Percentiles rank a stretch among this genome's conserved stretches.
Conservation (phyloP, 2,329 filamentous ascomycete genomes). For the Fusarium buxicola region DNA sequence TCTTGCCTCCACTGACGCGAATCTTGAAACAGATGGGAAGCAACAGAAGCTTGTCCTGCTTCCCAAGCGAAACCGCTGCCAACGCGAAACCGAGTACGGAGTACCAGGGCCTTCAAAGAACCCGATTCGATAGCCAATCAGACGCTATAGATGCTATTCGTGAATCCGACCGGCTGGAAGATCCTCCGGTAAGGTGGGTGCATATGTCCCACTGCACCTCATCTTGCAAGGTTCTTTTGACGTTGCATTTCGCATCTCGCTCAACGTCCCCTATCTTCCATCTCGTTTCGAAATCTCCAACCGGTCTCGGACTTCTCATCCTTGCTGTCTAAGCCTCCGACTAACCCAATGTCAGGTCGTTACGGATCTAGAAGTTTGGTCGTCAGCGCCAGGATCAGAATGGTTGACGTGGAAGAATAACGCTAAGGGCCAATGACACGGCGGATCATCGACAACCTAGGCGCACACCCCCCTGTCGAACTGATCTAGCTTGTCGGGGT, state of each 20-base stretch:
- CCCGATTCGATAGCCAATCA: slow-evolving; percentile 33
- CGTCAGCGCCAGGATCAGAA: slow-evolving; percentile 18
- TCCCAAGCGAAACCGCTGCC: too few relatives aligned
- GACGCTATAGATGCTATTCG: neutral
- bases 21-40: slow-evolving; percentile 1
- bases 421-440: neutral
- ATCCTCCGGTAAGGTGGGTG: slow-evolving; percentile 14
- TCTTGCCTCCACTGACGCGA: neutral
- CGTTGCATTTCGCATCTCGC: neutral
- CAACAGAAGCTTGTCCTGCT: slow-evolving; percentile 4
- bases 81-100: slow-evolving; percentile 30
- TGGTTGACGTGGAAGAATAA: slow-evolving; percentile 1
- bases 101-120: slow-evolving; percentile 19
- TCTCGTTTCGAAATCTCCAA: slow-evolving; percentile 1
- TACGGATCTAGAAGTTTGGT: slow-evolving; percentile 12
- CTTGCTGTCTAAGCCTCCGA: neutral
- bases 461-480: slow-evolving; percentile 18
- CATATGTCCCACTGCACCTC: neutral
- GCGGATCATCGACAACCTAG: neutral
- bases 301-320: neutral
- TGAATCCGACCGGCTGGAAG: slow-evolving; percentile 22
- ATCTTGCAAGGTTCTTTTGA: neutral
- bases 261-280: slow-evolving; percentile 2
- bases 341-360: neutral
- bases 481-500: slow-evolving; percentile 44